Evolutionary conservation across 2,329 filamentous ascomycete genomes (phyloP).

Genomic region (Diaporthe helianthi): DNA sequence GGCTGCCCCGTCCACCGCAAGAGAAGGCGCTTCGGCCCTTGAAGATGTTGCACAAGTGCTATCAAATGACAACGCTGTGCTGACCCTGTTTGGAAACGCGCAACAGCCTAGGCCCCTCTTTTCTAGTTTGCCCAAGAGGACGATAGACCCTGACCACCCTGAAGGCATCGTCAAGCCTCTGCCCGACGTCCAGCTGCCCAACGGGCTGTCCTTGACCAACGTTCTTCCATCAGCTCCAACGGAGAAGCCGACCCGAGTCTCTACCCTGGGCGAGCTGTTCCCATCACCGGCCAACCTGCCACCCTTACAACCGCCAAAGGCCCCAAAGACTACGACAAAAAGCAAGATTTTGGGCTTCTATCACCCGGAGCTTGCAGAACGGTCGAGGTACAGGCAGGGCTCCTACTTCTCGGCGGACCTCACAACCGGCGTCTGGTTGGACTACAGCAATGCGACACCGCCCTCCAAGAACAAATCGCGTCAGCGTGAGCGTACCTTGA

Average conservation of each 20-base stretch:
- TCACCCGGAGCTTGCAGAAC: constrained; percentile 53
- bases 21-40: constrained; percentile 40
- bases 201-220: constrained; percentile 74
- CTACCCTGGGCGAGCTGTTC: constrained; percentile 77
- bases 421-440: constrained; percentile 72
- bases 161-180: constrained; percentile 52
- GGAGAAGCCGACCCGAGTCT: constrained; percentile 59
- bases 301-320: constrained; percentile 74
- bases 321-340: constrained; percentile 73
- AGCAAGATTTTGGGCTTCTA: constrained; percentile 51
- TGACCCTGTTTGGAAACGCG: constrained; percentile 80
- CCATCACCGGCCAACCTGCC: constrained; percentile 71
- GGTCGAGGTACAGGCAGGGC: constrained; percentile 59
- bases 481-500: constrained; percentile 75
- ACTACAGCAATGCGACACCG: constrained; percentile 70
- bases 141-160: constrained; percentile 40
- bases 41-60: constrained; percentile 49
- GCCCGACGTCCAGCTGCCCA: constrained; percentile 72
- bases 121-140: constrained; percentile 76
- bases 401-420: constrained; percentile 73
- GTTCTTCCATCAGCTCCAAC: constrained; percentile 58
- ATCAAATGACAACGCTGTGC: constrained; percentile 62
- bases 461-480: constrained; percentile 64
- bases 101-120: constrained; percentile 80
- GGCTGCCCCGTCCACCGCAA: constrained; percentile 45